These are phyloP conservation scores for Galerina marginata DNA, from an alignment of 768 basidiomycete genomes.

Conservation along the genomic window DNA sequence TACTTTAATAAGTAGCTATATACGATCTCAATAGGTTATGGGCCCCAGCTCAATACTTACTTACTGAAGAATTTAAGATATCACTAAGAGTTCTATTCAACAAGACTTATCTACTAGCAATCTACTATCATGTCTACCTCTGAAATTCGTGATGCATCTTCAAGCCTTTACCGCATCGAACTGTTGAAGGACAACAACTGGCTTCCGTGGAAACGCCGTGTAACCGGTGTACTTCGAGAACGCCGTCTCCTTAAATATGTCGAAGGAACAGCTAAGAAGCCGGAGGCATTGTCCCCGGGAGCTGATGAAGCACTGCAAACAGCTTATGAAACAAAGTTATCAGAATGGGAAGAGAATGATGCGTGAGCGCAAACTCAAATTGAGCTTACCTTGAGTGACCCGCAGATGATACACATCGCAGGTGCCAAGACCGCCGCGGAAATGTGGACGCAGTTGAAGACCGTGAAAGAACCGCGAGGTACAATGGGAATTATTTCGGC, in stretches of 20 bases:
- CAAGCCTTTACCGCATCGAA: neutral
- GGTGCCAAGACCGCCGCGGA: conserved; percentile 20
- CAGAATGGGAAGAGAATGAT: conserved; percentile 23
- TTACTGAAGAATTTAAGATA: neutral
- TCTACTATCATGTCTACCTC: neutral
- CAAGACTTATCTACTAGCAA: neutral
- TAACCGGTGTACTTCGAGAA: neutral
- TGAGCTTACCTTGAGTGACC: conserved; percentile 25
- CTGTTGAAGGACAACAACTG: neutral
- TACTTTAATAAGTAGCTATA: too few species aligned
- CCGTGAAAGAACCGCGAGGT: conserved; percentile 25
- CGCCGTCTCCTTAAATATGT: neutral
- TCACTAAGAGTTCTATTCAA: neutral
- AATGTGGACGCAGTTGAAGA: conserved; percentile 27
- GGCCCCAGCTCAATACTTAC: neutral
- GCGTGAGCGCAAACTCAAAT: conserved; percentile 24
- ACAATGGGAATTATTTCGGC: conserved; percentile 21
- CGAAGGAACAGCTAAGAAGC: neutral
- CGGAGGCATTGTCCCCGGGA: neutral
- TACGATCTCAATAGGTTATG: neutral
- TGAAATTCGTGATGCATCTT: neutral
- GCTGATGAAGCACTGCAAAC: neutral
- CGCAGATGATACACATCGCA: conserved; percentile 26
- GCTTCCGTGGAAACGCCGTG: neutral
- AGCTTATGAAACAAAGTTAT: too few species aligned